Percentiles rank a stretch among this genome's conserved stretches.
Conservation (phyloP, 345 rosid species). For the Atalantia buxifolia region DNA sequence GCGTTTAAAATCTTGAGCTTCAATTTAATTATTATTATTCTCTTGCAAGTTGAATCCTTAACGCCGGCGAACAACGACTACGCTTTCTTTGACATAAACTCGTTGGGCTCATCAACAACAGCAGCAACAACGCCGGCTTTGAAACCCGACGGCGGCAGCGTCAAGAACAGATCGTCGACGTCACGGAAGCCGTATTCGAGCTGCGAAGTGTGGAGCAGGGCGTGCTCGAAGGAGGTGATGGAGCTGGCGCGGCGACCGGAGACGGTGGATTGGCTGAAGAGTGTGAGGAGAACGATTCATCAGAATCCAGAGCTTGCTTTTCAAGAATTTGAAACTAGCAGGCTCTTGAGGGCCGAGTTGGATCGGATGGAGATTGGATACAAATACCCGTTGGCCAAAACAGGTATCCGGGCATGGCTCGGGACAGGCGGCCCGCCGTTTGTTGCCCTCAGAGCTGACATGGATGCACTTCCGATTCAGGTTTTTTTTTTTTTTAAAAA, state of each 20-base stretch:
- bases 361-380: constrained; percentile 51
- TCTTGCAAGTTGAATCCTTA: background rate
- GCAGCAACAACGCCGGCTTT: background rate
- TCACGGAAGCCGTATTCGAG: background rate
- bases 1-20: background rate
- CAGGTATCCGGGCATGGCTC: constrained; percentile 75
- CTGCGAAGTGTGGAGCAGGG: constrained; percentile 25
- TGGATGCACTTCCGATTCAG: constrained; percentile 88
- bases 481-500: constrained; percentile 16
- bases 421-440: constrained; percentile 76
- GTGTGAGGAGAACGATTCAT: constrained; percentile 62
- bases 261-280: constrained; percentile 53
- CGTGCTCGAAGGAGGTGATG: constrained; percentile 36
- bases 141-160: background rate
- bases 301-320: constrained; percentile 80
- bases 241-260: constrained; percentile 35
- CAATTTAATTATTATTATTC: background rate
- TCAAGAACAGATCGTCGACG: constrained; percentile 17
- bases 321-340: constrained; percentile 61
- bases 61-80: constrained; percentile 9
- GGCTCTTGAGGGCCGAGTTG: constrained; percentile 50
- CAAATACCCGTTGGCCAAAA: constrained; percentile 56
- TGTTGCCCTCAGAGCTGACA: constrained; percentile 74
- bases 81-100: constrained; percentile 7
- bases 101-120: background rate